phyloP scores from a whole-genome alignment of 305 asterid genomes.

The Fraxinus platypoda region DNA sequence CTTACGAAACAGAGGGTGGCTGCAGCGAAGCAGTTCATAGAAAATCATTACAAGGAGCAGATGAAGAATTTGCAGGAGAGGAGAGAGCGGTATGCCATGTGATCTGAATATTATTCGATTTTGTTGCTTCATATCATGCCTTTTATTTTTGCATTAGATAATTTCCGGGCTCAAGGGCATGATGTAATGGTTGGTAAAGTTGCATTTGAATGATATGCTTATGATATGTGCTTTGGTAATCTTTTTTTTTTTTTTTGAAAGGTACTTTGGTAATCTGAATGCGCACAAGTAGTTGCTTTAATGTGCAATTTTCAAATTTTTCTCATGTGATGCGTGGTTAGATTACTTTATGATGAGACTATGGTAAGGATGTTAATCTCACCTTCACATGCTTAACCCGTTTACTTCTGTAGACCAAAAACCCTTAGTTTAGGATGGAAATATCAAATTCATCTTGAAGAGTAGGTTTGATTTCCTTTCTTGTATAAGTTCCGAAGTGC shows the following conservation, averaged over 20 bases:
- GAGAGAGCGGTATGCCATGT: conserved; percentile 67
- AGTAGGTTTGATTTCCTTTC: background rate
- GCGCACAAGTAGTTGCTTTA: background rate
- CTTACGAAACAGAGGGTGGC: conserved; percentile 85
- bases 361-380: background rate
- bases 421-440: background rate
- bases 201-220: background rate
- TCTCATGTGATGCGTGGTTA: background rate
- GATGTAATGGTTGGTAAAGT: background rate
- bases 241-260: too few relatives aligned
- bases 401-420: background rate
- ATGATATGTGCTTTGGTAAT: background rate
- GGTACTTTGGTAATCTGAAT: background rate
- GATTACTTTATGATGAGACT: background rate
- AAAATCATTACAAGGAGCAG: conserved; percentile 95
- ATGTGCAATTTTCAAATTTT: background rate
- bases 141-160: background rate
- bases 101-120: conserved; percentile 13
- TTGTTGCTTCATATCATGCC: background rate
- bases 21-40: conserved; percentile 95
- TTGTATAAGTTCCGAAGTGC: background rate
- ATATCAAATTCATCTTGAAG: background rate
- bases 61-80: conserved; percentile 92
- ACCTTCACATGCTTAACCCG: background rate
- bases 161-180: background rate